Conservation (phyloP, 495 filamentous ascomycete genomes). For the Hypoxylon perforatum region DNA sequence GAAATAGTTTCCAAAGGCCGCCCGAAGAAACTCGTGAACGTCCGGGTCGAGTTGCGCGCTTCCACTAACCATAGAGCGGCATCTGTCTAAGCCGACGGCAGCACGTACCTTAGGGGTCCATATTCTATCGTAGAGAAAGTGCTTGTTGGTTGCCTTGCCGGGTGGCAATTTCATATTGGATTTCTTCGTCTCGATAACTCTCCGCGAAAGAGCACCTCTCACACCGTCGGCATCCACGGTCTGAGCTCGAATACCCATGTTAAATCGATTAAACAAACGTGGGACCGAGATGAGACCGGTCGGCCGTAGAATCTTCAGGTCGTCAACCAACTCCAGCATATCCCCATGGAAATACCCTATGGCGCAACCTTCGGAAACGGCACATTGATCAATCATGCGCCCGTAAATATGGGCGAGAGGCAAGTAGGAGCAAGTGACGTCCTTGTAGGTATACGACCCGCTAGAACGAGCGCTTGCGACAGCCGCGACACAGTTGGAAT, state of each 20-base stretch:
- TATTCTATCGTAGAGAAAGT: slow-evolving; percentile 89
- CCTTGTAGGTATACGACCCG: slow-evolving; percentile 60
- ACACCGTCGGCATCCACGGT: slow-evolving; percentile 83
- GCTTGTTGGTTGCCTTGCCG: slow-evolving; percentile 79
- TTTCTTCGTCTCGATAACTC: slow-evolving; percentile 81
- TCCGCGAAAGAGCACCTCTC: slow-evolving; percentile 82
- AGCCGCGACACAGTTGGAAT: slow-evolving; percentile 81
- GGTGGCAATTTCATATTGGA: slow-evolving; percentile 77
- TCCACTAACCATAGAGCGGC: slow-evolving; percentile 81
- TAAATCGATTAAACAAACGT: slow-evolving; percentile 92
- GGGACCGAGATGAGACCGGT: slow-evolving; percentile 90
- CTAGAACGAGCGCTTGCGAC: slow-evolving; percentile 67
- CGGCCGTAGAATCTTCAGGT: slow-evolving; percentile 86
- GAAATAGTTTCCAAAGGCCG: slow-evolving; percentile 82
- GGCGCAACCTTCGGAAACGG: slow-evolving; percentile 74
- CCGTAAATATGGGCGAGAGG: slow-evolving; percentile 95
- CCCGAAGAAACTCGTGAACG: slow-evolving; percentile 88
- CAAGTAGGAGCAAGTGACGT: slow-evolving; percentile 84
- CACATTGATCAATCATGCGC: slow-evolving; percentile 80
- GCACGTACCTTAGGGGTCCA: slow-evolving; percentile 90
- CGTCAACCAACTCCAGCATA: slow-evolving; percentile 86
- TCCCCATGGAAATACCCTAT: slow-evolving; percentile 98
- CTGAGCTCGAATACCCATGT: slow-evolving; percentile 77
- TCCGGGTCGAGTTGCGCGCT: slow-evolving; percentile 90
- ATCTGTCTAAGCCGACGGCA: slow-evolving; percentile 81